These are phyloP conservation scores for Auxenochlorella pyrenoidosa DNA, from an alignment of 139 green algal species.

Conservation along the genomic window DNA sequence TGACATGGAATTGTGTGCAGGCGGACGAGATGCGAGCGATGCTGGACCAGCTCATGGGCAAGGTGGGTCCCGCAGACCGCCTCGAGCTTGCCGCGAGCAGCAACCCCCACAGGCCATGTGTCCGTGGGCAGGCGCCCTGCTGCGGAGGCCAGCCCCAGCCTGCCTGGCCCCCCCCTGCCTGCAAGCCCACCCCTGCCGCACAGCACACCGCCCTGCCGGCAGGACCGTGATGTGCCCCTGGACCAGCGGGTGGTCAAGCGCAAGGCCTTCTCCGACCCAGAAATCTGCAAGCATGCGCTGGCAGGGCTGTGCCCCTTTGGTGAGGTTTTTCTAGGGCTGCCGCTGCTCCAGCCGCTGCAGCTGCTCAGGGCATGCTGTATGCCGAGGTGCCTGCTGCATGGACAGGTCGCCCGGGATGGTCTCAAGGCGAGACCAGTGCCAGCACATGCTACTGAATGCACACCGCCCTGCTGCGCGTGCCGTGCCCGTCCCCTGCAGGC, in stretches of 20 bases:
- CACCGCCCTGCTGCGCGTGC: background rate
- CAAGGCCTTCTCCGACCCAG: constrained; percentile 70
- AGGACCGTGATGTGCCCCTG: constrained; percentile 75
- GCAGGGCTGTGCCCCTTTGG: constrained; percentile 80
- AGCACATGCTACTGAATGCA: background rate
- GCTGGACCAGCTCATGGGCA: constrained; percentile 88
- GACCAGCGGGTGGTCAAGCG: constrained; percentile 53
- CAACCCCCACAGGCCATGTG: too few species aligned
- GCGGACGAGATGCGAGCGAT: constrained; percentile 71
- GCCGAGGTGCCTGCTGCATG: too few species aligned
- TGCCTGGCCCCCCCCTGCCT: background rate
- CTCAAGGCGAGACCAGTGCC: too few species aligned
- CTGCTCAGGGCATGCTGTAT: too few species aligned
- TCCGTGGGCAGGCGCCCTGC: background rate
- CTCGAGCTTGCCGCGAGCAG: background rate
- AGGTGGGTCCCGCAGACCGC: constrained; percentile 2
- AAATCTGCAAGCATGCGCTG: constrained; percentile 87
- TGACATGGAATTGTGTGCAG: constrained; percentile 15
- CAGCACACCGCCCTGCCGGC: background rate
- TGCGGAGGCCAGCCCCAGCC: background rate
- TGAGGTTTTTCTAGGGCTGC: background rate
- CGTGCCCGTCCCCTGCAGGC: background rate
- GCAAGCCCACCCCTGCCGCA: background rate
- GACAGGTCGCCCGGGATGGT: too few species aligned
- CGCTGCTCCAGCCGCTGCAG: too few species aligned